phyloP scores from a whole-genome alignment of 2,329 filamentous ascomycete genomes.

The Hypoxylon sp. region DNA sequence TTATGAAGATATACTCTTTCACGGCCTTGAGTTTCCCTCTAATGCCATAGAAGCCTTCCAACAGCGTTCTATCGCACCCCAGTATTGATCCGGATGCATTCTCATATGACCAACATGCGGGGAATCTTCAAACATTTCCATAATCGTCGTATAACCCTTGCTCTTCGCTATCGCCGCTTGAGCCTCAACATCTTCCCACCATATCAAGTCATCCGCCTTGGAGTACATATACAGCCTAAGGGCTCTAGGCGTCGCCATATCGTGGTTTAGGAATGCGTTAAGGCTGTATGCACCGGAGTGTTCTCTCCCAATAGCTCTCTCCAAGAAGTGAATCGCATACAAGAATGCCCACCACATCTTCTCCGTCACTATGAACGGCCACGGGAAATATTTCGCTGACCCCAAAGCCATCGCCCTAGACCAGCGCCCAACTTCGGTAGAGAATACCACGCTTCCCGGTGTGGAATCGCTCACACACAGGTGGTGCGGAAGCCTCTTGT shows the following conservation, averaged over 20 bases:
- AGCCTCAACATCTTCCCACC: slow-evolving; percentile 68
- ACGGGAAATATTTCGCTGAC: slow-evolving; percentile 62
- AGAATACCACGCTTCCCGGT: slow-evolving; percentile 63
- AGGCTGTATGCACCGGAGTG: slow-evolving; percentile 59
- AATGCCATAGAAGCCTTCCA: slow-evolving; percentile 49
- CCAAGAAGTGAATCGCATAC: slow-evolving; percentile 55
- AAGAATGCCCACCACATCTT: slow-evolving; percentile 63
- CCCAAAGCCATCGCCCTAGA: slow-evolving; percentile 68
- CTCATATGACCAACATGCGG: slow-evolving; percentile 74
- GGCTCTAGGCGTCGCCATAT: slow-evolving; percentile 55
- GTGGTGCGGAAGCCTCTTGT: slow-evolving; percentile 61
- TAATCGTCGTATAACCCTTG: slow-evolving; percentile 65
- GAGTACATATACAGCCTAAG: slow-evolving; percentile 72
- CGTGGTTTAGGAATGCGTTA: slow-evolving; percentile 57
- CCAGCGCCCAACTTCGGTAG: slow-evolving; percentile 64
- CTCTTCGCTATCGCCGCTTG: slow-evolving; percentile 64
- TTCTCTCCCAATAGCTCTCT: slow-evolving; percentile 58
- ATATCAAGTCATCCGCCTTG: slow-evolving; percentile 70
- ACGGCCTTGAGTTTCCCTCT: slow-evolving; percentile 15
- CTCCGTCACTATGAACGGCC: slow-evolving; percentile 65
- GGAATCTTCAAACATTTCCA: slow-evolving; percentile 70
- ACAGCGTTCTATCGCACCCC: slow-evolving; percentile 60
- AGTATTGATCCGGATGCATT: slow-evolving; percentile 70
- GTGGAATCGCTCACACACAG: slow-evolving; percentile 68
- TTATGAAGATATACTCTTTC: neutral